Evolutionary conservation across 1,284 basidiomycete genomes (phyloP).

Genomic region (Cryptococcus sp.): DNA sequence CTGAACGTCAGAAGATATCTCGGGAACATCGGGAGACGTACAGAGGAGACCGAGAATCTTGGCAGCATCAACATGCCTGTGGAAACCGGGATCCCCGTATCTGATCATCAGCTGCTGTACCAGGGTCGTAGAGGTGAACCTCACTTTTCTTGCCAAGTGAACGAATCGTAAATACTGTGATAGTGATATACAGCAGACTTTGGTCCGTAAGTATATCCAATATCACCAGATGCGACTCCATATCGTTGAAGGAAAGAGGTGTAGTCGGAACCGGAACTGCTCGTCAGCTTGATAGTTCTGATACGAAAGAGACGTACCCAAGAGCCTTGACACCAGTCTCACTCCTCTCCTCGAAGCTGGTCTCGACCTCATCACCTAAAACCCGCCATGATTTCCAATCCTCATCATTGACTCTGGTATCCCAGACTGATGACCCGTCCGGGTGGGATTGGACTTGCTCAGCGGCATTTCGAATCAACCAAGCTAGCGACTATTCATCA

Average conservation of each 20-base stretch:
- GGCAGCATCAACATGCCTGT: conserved; percentile 64
- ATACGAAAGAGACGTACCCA: conserved; percentile 14
- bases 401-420: conserved; percentile 37
- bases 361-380: conserved; percentile 12
- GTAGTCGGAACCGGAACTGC: conserved; percentile 59
- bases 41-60: conserved; percentile 60
- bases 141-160: conserved; percentile 59
- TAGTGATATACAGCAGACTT: conserved; percentile 71
- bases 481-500: conserved; percentile 69
- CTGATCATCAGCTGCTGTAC: conserved; percentile 16
- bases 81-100: conserved; percentile 72
- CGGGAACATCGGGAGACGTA: conserved; percentile 7
- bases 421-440: conserved; percentile 43
- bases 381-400: conserved; percentile 23
- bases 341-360: not conserved
- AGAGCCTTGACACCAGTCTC: conserved; percentile 22
- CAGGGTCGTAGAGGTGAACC: not conserved
- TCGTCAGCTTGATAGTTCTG: not conserved
- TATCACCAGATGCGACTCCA: conserved; percentile 47
- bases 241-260: conserved; percentile 64
- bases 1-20: conserved; percentile 14
- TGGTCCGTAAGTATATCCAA: conserved; percentile 51
- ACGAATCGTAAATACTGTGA: conserved; percentile 66
- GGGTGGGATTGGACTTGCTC: conserved; percentile 59
- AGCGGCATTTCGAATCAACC: conserved; percentile 65